phyloP scores from a whole-genome alignment of 106 monocot species.

The Dendrobium huoshanense region DNA sequence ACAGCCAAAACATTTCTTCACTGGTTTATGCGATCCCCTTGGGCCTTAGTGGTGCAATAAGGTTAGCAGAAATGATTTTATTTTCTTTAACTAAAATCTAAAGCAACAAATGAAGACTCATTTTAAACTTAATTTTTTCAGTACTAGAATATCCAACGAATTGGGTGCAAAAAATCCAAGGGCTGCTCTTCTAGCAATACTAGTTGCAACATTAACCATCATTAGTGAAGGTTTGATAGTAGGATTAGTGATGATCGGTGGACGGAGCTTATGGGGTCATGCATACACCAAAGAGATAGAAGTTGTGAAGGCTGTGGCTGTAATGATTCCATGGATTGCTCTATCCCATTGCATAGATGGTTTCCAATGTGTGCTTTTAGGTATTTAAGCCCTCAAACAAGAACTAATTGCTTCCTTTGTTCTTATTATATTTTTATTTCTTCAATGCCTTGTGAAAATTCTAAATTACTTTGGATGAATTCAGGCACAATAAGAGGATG shows the following conservation, averaged over 20 bases:
- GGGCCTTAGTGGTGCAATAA: background rate
- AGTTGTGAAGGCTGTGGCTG: background rate
- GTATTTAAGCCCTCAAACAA: background rate
- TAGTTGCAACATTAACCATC: background rate
- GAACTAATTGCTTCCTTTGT: background rate
- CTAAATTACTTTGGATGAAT: background rate
- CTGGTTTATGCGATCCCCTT: background rate
- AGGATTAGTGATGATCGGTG: background rate
- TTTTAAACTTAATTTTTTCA: background rate
- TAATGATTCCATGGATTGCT: constrained; percentile 6
- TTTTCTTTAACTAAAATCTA: background rate
- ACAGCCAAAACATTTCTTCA: constrained; percentile 1
- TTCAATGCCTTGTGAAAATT: background rate
- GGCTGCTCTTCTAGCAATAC: background rate
- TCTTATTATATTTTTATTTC: background rate
- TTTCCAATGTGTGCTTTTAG: constrained; percentile 1
- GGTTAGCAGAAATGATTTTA: background rate
- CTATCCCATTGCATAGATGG: background rate
- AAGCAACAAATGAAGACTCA: background rate
- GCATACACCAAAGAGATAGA: background rate
- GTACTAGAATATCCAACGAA: constrained; percentile 3
- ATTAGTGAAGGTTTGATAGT: background rate
- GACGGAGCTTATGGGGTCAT: background rate
- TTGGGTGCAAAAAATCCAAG: constrained; percentile 3
- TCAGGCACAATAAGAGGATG: constrained; percentile 4